Conservation (phyloP, 139 green algal species). For the Asterochloris erici region DNA sequence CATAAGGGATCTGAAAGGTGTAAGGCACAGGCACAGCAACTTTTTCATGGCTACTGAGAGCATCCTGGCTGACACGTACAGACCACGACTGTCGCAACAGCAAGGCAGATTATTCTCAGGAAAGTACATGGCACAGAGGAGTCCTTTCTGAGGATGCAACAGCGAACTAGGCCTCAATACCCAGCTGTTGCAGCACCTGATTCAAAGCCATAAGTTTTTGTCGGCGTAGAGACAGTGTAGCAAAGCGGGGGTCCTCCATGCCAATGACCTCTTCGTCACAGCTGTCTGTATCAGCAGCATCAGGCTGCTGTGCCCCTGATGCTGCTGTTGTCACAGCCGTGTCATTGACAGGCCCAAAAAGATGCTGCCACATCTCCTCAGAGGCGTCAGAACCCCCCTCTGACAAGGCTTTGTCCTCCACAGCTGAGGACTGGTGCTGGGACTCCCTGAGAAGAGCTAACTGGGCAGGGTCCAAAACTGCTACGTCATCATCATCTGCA, state of each 20-base stretch:
- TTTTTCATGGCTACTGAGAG: no score
- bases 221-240: not conserved
- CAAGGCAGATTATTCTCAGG: no score
- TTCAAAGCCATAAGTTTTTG: conserved; percentile 16
- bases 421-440: no score
- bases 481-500: conserved; percentile 18
- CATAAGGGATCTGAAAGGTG: no score
- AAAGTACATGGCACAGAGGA: no score
- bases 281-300: not conserved
- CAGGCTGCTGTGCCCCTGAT: not conserved
- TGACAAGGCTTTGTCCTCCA: no score
- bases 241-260: conserved; percentile 9
- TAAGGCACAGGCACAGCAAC: no score
- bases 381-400: not conserved
- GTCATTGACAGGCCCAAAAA: not conserved
- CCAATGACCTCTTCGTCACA: not conserved
- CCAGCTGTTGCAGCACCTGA: conserved; percentile 2
- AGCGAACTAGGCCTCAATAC: conserved; percentile 10
- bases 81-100: no score
- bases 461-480: conserved; percentile 12
- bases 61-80: no score
- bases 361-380: not conserved
- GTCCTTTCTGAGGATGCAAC: not conserved
- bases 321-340: not conserved
- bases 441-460: not conserved